Evolutionary conservation across 345 rosid genomes (phyloP).

Genomic region (Cardamine chenopodiifolia): DNA sequence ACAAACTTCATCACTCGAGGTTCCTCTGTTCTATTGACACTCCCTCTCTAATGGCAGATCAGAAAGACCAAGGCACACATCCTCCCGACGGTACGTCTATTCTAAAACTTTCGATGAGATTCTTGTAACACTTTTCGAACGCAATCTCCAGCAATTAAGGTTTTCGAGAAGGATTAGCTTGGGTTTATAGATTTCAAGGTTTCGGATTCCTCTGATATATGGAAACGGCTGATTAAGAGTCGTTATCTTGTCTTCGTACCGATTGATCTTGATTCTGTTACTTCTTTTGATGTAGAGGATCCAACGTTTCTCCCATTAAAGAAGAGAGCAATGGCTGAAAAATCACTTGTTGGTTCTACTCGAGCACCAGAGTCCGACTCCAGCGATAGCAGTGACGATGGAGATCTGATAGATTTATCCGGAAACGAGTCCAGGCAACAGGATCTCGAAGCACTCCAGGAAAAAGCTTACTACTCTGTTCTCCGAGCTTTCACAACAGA

Average conservation of each 20-base stretch:
- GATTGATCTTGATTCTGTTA: constrained; percentile 20
- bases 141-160: constrained; percentile 5
- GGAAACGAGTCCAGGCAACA: background rate
- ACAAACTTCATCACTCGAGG: background rate
- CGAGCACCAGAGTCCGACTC: background rate
- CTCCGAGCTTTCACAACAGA: constrained; percentile 13
- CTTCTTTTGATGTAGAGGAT: background rate
- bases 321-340: constrained; percentile 11
- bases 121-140: background rate
- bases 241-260: background rate
- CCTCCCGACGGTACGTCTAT: constrained; percentile 14
- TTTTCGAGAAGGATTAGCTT: background rate
- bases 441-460: background rate
- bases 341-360: background rate
- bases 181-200: constrained; percentile 7
- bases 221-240: constrained; percentile 1
- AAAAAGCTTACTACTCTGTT: constrained; percentile 25
- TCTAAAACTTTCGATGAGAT: background rate
- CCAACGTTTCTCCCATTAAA: background rate
- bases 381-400: background rate
- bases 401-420: background rate
- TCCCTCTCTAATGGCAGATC: constrained; percentile 17
- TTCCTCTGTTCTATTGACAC: background rate
- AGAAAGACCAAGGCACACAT: constrained; percentile 6
- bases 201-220: constrained; percentile 12